A percentile compares a stretch with the other conserved stretches of the same genome.
phyloP scores from a whole-genome alignment of 2,329 filamentous ascomycete genomes.

The Aureobasidium sp. region DNA sequence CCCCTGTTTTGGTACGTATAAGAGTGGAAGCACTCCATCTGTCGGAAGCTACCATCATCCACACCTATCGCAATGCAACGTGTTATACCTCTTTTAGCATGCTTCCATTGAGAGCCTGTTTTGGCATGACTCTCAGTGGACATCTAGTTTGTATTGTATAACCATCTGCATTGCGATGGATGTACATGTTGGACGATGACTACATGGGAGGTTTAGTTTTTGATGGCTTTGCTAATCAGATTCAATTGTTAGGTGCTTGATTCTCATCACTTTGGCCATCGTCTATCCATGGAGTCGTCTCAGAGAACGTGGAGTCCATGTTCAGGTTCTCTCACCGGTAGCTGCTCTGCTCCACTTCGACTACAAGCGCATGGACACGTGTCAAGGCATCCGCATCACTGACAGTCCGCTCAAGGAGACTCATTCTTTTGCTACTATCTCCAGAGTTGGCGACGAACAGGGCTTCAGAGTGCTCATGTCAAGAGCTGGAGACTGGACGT shows the following conservation, averaged over 20 bases:
- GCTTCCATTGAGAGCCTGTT: background rate
- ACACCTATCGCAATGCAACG: background rate
- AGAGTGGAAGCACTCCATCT: background rate
- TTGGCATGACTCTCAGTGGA: background rate
- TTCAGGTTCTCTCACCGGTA: slow-evolving; percentile 62
- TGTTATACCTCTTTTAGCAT: background rate
- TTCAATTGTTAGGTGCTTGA: slow-evolving; percentile 39
- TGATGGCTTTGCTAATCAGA: background rate
- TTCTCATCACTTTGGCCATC: slow-evolving; percentile 55
- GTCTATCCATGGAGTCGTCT: slow-evolving; percentile 67
- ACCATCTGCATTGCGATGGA: background rate
- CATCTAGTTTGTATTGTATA: background rate
- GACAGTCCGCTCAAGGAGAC: slow-evolving; percentile 59
- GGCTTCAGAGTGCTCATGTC: slow-evolving; percentile 64
- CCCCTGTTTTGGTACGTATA: slow-evolving; percentile 51
- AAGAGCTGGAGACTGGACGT: slow-evolving; percentile 69
- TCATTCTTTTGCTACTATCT: slow-evolving; percentile 69
- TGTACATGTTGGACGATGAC: background rate
- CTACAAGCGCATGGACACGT: slow-evolving; percentile 41
- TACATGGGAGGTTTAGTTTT: background rate
- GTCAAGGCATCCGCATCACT: slow-evolving; percentile 47
- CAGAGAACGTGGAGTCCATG: slow-evolving; percentile 56
- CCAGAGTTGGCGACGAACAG: slow-evolving; percentile 41
- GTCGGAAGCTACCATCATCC: background rate
- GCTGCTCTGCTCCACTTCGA: slow-evolving; percentile 63